These are phyloP conservation scores for Simmondsia chinensis DNA, from an alignment of 148 eudicot species.

Conservation along the genomic window DNA sequence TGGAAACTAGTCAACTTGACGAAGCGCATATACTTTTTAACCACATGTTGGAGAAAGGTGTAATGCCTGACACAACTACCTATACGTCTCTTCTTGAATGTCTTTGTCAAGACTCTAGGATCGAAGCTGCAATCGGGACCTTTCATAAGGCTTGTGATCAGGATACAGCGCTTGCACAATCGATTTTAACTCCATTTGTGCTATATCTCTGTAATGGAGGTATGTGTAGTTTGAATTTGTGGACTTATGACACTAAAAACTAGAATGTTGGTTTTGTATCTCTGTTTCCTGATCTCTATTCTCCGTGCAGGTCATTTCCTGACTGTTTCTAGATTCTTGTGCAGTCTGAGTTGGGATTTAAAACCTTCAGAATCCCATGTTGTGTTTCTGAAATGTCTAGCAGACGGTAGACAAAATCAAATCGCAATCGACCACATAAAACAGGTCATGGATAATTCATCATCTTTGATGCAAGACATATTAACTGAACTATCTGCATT, in stretches of 20 bases:
- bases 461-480: constrained; percentile 28
- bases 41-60: constrained; percentile 49
- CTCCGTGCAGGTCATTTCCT: constrained; percentile 45
- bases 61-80: constrained; percentile 37
- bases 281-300: neutral
- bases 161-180: constrained; percentile 33
- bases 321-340: constrained; percentile 39
- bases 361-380: constrained; percentile 36
- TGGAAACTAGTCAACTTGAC: constrained; percentile 40
- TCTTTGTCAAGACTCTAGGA: constrained; percentile 45
- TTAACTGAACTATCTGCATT: constrained; percentile 29
- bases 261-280: neutral
- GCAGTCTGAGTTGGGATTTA: constrained; percentile 19
- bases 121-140: constrained; percentile 42
- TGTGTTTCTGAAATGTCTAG: constrained; percentile 46
- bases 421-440: constrained; percentile 45
- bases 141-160: constrained; percentile 49
- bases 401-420: constrained; percentile 38
- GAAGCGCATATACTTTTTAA: constrained; percentile 45
- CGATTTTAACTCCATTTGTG: constrained; percentile 32
- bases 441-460: constrained; percentile 35
- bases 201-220: constrained; percentile 68
- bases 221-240: constrained; percentile 6
- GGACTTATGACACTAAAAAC: neutral
- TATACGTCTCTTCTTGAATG: constrained; percentile 53